Evolutionary conservation across 176 grass and related monocot genomes (phyloP).

Genomic region (sorghum (Sorghum bicolor)): DNA sequence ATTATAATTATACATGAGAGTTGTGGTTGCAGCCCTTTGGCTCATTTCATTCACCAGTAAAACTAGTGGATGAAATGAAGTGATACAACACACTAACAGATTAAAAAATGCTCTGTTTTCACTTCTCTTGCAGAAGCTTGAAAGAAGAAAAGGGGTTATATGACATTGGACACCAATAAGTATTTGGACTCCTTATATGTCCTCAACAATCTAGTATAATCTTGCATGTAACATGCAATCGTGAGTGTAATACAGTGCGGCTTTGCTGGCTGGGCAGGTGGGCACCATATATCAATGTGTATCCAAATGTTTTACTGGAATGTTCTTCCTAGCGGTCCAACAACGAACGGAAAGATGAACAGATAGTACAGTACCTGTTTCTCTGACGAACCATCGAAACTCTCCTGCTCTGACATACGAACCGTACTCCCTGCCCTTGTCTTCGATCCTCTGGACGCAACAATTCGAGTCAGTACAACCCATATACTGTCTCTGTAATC

Average conservation of each 20-base stretch:
- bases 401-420: conserved; percentile 76
- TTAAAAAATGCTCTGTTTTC: not conserved
- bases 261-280: not conserved
- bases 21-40: not conserved
- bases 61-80: not conserved
- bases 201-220: not conserved
- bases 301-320: not conserved
- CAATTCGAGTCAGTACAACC: not conserved
- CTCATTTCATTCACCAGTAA: not conserved
- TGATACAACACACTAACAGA: not conserved
- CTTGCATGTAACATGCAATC: not conserved
- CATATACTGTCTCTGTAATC: not conserved
- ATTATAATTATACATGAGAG: not conserved
- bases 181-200: not conserved
- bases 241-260: not conserved
- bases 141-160: not conserved
- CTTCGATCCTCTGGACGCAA: conserved; percentile 73
- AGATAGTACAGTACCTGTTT: conserved; percentile 62
- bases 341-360: not conserved
- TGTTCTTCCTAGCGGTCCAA: not conserved
- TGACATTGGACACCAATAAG: not conserved
- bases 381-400: conserved; percentile 80
- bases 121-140: not conserved
- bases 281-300: not conserved
- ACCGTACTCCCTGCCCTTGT: conserved; percentile 79